Evolutionary conservation across 768 basidiomycete species (phyloP).

Genomic region (Chlorophyllum brunneum): DNA sequence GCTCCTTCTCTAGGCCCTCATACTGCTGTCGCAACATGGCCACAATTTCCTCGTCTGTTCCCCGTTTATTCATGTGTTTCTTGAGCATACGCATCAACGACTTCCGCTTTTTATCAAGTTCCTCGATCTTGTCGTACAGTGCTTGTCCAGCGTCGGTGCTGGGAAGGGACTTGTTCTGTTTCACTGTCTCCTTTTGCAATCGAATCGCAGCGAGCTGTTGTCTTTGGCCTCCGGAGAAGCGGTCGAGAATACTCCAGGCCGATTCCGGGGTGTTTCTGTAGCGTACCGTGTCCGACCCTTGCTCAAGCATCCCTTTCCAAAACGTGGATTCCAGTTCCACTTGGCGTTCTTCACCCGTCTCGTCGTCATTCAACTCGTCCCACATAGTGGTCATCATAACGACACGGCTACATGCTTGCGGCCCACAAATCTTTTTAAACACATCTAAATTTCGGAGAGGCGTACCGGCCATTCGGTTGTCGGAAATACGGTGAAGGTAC

Average conservation of each 20-base stretch:
- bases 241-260: conserved; percentile 7
- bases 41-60: conserved; percentile 1
- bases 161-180: conserved; percentile 18
- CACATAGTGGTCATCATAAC: conserved; percentile 28
- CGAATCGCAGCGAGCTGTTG: background rate
- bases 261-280: conserved; percentile 3
- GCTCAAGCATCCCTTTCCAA: conserved; percentile 16
- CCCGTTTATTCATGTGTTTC: conserved; percentile 3
- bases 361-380: conserved; percentile 11
- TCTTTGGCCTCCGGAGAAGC: background rate
- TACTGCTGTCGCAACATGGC: background rate
- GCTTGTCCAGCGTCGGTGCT: conserved; percentile 23
- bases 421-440: conserved; percentile 33
- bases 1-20: background rate
- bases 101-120: conserved; percentile 22
- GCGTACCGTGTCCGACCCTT: conserved; percentile 4
- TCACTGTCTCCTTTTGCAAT: conserved; percentile 23
- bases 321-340: conserved; percentile 13
- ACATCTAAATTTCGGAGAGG: conserved; percentile 24
- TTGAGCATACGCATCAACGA: background rate
- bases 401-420: conserved; percentile 22
- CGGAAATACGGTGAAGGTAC: conserved; percentile 21
- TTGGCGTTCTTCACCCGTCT: conserved; percentile 13
- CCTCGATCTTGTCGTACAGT: conserved; percentile 20
- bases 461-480: conserved; percentile 27